Evolutionary conservation across 805 yeast species (phyloP).

Genomic region (Saccharomycopsis olivae): DNA sequence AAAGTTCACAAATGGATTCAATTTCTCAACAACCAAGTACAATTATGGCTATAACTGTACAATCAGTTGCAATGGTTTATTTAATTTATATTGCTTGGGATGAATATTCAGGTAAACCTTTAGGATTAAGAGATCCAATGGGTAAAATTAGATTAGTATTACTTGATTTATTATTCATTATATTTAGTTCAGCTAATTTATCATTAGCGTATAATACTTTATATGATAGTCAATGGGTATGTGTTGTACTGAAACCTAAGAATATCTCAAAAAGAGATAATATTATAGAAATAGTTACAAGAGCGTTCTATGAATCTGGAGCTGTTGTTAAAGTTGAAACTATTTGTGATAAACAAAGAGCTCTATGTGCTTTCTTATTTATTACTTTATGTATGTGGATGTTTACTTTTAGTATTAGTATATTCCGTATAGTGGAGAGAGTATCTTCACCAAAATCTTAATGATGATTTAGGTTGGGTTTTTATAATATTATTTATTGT

Average conservation of each 20-base stretch:
- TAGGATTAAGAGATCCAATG: conserved; percentile 79
- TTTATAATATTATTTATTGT: background rate
- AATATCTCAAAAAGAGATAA: conserved; percentile 1
- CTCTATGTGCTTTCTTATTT: conserved; percentile 70
- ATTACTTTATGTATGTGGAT: conserved; percentile 76
- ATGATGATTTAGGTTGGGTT: too few relatives aligned
- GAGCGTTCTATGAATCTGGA: conserved; percentile 12
- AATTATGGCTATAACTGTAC: conserved; percentile 84
- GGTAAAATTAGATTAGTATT: conserved; percentile 74
- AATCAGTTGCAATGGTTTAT: conserved; percentile 67
- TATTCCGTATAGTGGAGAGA: conserved; percentile 69
- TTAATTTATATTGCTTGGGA: conserved; percentile 77
- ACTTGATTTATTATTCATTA: conserved; percentile 78
- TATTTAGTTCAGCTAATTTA: conserved; percentile 79
- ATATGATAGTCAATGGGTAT: conserved; percentile 77
- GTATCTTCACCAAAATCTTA: conserved; percentile 24
- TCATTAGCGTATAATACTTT: conserved; percentile 79
- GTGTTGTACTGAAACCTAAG: too few relatives aligned
- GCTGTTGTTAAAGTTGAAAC: conserved; percentile 22
- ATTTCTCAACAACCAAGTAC: conserved; percentile 79
- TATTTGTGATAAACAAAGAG: conserved; percentile 71
- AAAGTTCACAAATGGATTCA: conserved; percentile 18
- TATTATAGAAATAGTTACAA: background rate
- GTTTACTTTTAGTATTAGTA: conserved; percentile 70
- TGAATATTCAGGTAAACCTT: conserved; percentile 84